phyloP scores from a whole-genome alignment of 140 eudicot species.

The Cichorium intybus region DNA sequence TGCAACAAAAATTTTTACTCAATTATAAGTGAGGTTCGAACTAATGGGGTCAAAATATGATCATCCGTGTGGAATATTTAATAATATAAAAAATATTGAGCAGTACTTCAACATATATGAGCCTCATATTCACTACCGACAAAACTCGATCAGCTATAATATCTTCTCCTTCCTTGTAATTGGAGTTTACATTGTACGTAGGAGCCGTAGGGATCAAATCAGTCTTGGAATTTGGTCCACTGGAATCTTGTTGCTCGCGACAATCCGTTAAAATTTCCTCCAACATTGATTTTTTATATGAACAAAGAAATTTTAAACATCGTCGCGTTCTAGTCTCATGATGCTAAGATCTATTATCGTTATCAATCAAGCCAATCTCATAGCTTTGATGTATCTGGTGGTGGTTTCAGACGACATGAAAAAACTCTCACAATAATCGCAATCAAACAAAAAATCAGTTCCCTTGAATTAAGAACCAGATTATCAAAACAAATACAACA shows the following conservation, averaged over 20 bases:
- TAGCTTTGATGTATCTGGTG: constrained; percentile 2
- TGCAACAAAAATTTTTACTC: not conserved
- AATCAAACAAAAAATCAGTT: too few species aligned
- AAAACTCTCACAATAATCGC: too few species aligned
- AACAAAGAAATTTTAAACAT: not conserved
- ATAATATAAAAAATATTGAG: not conserved
- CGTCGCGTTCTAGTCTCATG: constrained; percentile 8
- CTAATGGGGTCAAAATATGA: not conserved
- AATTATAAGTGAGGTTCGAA: not conserved
- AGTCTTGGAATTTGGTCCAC: constrained; percentile 12
- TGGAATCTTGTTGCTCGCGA: constrained; percentile 24
- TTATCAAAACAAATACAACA: too few species aligned
- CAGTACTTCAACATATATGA: not conserved
- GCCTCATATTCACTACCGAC: not conserved
- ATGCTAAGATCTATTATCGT: constrained; percentile 7
- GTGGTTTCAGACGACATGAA: not conserved
- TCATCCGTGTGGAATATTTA: not conserved
- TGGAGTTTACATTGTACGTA: constrained; percentile 20
- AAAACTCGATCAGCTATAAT: not conserved
- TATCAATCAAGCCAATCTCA: not conserved
- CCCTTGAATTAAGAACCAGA: too few species aligned
- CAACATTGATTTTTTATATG: not conserved
- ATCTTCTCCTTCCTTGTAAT: not conserved
- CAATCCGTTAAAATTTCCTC: constrained; percentile 7
- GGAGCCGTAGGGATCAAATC: constrained; percentile 14